Conservation (phyloP, 192 early-diverging fungal genomes). For the Chytriomyces sp. region DNA sequence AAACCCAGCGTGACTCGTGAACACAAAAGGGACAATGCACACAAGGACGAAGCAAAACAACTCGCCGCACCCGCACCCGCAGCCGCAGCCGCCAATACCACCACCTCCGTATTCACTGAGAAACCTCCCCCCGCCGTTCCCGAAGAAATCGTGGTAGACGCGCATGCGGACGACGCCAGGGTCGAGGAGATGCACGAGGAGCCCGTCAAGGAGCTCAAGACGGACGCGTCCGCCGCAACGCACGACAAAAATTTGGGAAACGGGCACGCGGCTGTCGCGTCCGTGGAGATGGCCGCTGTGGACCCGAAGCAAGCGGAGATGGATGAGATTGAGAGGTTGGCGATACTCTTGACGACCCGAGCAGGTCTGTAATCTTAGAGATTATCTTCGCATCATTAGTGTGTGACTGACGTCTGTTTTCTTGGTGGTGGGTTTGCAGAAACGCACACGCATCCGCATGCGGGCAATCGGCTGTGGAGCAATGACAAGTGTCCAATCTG, state of each 20-base stretch:
- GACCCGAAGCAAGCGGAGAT: slow-evolving; percentile 12
- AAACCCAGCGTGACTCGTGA: too few relatives aligned
- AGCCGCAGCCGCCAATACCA: too few relatives aligned
- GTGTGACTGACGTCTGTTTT: too few relatives aligned
- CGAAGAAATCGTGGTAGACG: background rate
- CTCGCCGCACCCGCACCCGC: background rate
- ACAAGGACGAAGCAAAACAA: background rate
- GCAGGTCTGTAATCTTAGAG: too few relatives aligned
- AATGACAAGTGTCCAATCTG: slow-evolving; percentile 54
- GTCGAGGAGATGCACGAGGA: background rate
- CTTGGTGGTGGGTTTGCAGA: too few relatives aligned
- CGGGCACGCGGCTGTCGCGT: too few relatives aligned
- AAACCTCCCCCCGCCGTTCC: background rate
- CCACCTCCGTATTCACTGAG: too few relatives aligned
- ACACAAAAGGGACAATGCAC: background rate
- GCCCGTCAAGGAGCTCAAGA: background rate
- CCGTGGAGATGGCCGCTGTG: too few relatives aligned
- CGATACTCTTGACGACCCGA: slow-evolving; percentile 16
- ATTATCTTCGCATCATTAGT: too few relatives aligned
- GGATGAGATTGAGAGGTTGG: slow-evolving; percentile 21
- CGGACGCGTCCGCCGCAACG: background rate
- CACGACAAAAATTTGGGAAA: too few relatives aligned
- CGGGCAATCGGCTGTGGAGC: slow-evolving; percentile 47
- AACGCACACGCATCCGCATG: slow-evolving; percentile 47
- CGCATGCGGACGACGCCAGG: background rate